Conservation (phyloP, 2,329 filamentous ascomycete species). For the Colletotrichum sp. region DNA sequence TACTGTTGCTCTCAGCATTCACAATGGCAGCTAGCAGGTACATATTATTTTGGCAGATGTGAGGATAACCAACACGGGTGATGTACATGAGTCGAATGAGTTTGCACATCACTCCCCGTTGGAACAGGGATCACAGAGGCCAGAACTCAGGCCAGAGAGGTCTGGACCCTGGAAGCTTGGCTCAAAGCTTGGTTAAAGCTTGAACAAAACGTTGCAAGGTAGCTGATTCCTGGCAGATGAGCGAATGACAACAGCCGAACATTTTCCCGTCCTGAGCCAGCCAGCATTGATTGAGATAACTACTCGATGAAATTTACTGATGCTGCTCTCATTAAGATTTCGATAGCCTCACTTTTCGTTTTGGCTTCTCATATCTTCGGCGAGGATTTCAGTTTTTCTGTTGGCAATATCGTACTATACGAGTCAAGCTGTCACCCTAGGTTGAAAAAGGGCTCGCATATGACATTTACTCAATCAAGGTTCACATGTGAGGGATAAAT, state of each 20-base stretch:
- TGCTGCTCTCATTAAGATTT: background rate
- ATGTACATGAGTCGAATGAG: background rate
- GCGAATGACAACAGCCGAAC: background rate
- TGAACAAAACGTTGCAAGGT: background rate
- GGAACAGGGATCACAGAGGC: background rate
- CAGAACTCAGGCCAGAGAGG: background rate
- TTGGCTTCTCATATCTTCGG: background rate
- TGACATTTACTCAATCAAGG: background rate
- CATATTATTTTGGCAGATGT: background rate
- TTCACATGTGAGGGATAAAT: background rate
- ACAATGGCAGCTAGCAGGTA: background rate
- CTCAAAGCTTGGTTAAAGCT: background rate
- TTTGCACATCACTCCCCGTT: background rate
- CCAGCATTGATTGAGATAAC: background rate
- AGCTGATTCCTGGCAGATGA: background rate
- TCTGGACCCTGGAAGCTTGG: background rate
- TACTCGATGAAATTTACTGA: background rate
- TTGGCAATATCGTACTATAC: background rate
- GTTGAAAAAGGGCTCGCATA: background rate
- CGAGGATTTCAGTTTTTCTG: background rate
- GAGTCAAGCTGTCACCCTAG: background rate
- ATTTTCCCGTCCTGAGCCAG: background rate
- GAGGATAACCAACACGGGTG: background rate
- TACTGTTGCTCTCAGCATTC: background rate
- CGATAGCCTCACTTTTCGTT: background rate